These are phyloP conservation scores for Didymella arachidicola DNA, from an alignment of 2,329 filamentous ascomycete genomes.

Conservation along the genomic window DNA sequence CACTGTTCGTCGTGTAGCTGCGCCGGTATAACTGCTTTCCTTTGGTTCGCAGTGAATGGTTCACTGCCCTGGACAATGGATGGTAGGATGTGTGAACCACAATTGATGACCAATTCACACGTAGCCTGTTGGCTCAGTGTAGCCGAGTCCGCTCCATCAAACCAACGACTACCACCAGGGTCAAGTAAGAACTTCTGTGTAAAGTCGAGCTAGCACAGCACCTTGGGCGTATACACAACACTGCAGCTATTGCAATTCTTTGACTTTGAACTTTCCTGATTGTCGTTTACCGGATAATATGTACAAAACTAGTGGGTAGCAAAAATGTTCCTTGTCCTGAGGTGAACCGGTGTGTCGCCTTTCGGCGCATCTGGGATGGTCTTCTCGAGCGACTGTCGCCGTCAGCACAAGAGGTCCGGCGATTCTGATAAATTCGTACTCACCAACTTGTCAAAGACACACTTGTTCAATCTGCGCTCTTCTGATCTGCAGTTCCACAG, in stretches of 20 bases:
- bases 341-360: slow-evolving; percentile 58
- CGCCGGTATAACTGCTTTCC: not conserved
- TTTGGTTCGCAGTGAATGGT: not conserved
- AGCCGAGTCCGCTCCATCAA: not conserved
- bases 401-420: slow-evolving; percentile 8
- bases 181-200: not conserved
- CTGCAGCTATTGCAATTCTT: not conserved
- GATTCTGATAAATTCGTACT: slow-evolving; percentile 49
- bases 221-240: not conserved
- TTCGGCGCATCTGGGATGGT: slow-evolving; percentile 60
- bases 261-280: slow-evolving; percentile 24
- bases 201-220: not conserved
- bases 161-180: not conserved
- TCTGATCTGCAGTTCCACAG: slow-evolving; percentile 91
- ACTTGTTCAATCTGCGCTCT: slow-evolving; percentile 92
- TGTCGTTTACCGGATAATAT: slow-evolving; percentile 34
- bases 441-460: slow-evolving; percentile 95
- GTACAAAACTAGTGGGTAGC: slow-evolving; percentile 46
- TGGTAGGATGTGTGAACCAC: not conserved
- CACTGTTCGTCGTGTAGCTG: not conserved
- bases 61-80: not conserved
- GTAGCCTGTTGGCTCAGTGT: not conserved
- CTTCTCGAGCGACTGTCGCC: slow-evolving; percentile 59
- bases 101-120: not conserved
- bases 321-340: slow-evolving; percentile 57